A percentile compares a stretch with the other conserved stretches of the same genome.
These are phyloP conservation scores for Macrophomina phaseolina DNA, from an alignment of 2,329 filamentous ascomycete species.

Conservation along the genomic window DNA sequence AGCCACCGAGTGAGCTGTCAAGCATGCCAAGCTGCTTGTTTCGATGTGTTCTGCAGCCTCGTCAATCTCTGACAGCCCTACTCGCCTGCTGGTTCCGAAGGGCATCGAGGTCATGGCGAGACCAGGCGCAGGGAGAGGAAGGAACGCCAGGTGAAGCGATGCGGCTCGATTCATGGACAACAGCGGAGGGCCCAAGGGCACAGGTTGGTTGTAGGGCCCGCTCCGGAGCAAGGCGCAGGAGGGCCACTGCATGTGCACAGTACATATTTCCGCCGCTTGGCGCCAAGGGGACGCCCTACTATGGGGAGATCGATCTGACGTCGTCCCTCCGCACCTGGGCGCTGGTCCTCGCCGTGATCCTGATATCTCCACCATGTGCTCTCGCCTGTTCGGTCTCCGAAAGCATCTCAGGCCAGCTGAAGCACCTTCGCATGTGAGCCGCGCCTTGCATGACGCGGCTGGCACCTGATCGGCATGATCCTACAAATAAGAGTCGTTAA, in stretches of 20 bases:
- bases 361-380: neutral
- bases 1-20: neutral
- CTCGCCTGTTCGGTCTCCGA: neutral
- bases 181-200: neutral
- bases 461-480: too few relatives aligned
- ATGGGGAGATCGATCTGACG: neutral
- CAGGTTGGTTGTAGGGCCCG: too few relatives aligned
- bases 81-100: neutral
- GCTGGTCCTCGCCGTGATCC: too few relatives aligned
- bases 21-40: neutral
- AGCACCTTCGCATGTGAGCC: too few relatives aligned
- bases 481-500: too few relatives aligned
- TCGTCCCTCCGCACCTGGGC: neutral
- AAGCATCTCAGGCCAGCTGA: too few relatives aligned
- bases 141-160: neutral
- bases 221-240: neutral
- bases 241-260: neutral
- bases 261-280: neutral
- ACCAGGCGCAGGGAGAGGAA: neutral
- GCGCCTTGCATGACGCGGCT: too few relatives aligned
- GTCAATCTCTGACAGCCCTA: conserved; percentile 5
- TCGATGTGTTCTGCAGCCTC: too few relatives aligned
- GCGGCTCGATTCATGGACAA: neutral
- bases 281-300: neutral
- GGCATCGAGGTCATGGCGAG: neutral